Evolutionary conservation across 441 rosid species (phyloP).

Genomic region (Populus trichocarpa): DNA sequence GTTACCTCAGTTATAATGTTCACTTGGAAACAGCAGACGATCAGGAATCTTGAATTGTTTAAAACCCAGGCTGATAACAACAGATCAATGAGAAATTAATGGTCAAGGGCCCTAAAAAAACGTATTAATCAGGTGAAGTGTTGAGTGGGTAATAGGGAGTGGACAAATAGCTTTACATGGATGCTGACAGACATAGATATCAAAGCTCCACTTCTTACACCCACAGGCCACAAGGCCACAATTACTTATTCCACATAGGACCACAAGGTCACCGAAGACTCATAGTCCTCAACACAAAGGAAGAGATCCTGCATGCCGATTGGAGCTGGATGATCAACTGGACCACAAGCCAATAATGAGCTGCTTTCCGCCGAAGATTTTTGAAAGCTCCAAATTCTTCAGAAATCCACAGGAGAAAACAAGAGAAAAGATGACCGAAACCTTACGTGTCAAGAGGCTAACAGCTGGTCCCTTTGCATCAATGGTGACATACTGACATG

Average conservation of each 20-base stretch:
- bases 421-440: too few species aligned
- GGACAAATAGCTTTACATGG: background rate
- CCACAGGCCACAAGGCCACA: background rate
- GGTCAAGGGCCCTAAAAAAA: background rate
- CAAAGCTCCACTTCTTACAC: background rate
- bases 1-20: too few species aligned
- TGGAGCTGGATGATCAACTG: background rate
- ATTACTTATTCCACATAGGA: too few species aligned
- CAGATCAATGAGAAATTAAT: background rate
- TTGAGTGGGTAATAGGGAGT: background rate
- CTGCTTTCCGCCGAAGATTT: too few species aligned
- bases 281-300: background rate
- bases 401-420: too few species aligned
- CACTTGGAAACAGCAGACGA: background rate
- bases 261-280: background rate
- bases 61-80: background rate
- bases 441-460: too few species aligned
- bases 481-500: too few species aligned
- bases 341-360: too few species aligned
- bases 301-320: background rate
- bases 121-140: background rate
- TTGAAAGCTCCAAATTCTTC: too few species aligned
- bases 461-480: too few species aligned
- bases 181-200: background rate
- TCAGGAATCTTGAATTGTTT: background rate